Evolutionary conservation across 805 yeast species (phyloP).

Genomic region (Myxozyma monticola): DNA sequence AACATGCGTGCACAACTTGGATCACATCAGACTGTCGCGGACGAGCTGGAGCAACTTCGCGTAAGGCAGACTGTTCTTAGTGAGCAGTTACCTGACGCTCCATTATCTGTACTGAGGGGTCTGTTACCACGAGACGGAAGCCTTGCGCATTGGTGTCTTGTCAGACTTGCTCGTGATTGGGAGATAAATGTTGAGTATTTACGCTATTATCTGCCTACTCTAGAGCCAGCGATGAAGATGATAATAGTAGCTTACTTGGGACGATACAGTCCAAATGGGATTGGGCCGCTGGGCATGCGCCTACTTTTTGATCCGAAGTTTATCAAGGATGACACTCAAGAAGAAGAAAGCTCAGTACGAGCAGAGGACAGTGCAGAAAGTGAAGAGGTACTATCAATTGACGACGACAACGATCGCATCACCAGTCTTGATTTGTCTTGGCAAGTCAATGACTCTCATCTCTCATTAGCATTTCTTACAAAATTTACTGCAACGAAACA

Average conservation of each 20-base stretch:
- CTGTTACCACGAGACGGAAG: conserved; percentile 22
- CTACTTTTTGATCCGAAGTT: conserved; percentile 16
- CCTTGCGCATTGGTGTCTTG: conserved; percentile 25
- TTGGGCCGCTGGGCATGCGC: conserved; percentile 16
- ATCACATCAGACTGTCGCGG: no score
- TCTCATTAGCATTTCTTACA: conserved; percentile 8
- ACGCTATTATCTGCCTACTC: conserved; percentile 17
- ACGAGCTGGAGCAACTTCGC: conserved; percentile 5
- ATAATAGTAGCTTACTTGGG: conserved; percentile 25
- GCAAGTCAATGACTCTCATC: conserved; percentile 24
- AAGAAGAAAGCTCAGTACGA: not conserved
- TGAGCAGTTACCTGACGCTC: conserved; percentile 15
- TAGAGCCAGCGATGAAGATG: conserved; percentile 28
- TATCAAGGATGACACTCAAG: not conserved
- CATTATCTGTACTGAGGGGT: conserved; percentile 14
- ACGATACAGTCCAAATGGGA: conserved; percentile 20
- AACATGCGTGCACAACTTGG: no score
- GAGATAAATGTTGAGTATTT: conserved; percentile 25
- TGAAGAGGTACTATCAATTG: conserved; percentile 1
- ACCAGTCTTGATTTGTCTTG: conserved; percentile 25
- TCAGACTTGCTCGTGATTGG: conserved; percentile 26
- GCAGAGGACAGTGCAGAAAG: not conserved
- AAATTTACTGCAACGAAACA: conserved; percentile 69
- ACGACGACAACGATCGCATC: conserved; percentile 22
- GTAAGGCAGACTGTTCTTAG: conserved; percentile 10